Base-by-base conservation (phyloP, 2,329 filamentous ascomycete genomes). In the Pezicula rhizophila region DNA sequence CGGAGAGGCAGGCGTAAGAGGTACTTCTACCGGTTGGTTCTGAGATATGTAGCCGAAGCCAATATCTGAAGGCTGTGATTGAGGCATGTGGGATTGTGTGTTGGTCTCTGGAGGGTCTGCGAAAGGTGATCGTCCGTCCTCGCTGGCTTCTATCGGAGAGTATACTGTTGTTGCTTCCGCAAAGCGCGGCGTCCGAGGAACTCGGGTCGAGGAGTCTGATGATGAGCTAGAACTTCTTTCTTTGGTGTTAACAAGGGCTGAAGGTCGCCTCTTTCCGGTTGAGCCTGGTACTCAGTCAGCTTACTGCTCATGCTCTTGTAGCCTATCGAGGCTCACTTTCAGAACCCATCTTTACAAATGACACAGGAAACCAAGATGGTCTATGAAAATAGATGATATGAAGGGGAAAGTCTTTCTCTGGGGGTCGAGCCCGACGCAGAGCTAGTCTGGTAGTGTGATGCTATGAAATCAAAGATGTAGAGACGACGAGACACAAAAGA, bases 11-110 rank as follows among this genome's bases (percentile, higher is more conserved):
- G 89, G 88, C 34, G 84, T 80, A 74, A 79, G 79, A 51, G 78
- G 84, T 62, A 83, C 76, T 52, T 79, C 74, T 59, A 79, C 70
- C 50, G 66, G 57, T 54, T 75, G 70, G 58, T 76, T 76, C 60
- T 80, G 67, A 55, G 73, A 77, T 64, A 96, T 87, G 71, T 96
- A 96, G 66, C 91, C 90, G 68, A 97, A 96, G 57, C 91, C 91
- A 56, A 96, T 80, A 70, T 96, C 90, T 51, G 84, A 87, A 28
- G 91, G 87, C 64, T 89, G 85, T 47, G 83, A 72, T 65, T 86
- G 79, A 46, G 78, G 73, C 57, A 74, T 70, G 65, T 79, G 72
- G 66, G 76, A 70, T 59, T 74, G 60, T 42, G 63, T 59, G 52
- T 57, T 60, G 39, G 76, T 75, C 54, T 70, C 73, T 38, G 79